A percentile compares a stretch with the other conserved stretches of the same genome.
These are phyloP conservation scores for Yamadazyma paraphyllophila DNA, from an alignment of 805 yeast species.

Conservation along the genomic window DNA sequence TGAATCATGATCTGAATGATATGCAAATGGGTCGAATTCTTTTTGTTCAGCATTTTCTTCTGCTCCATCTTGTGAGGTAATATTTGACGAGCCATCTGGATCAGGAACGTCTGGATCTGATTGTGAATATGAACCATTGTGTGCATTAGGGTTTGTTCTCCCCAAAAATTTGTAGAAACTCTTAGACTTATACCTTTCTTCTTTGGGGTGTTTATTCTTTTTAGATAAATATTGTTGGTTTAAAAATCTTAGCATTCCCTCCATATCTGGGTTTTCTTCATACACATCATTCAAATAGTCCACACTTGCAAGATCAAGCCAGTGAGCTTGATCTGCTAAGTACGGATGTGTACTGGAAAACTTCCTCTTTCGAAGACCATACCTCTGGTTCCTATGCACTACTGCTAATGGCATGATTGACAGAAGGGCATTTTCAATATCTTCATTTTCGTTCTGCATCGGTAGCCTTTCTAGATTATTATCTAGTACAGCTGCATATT, in stretches of 20 bases:
- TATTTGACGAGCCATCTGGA: background rate
- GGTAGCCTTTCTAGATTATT: background rate
- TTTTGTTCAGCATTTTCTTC: background rate
- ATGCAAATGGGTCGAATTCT: background rate
- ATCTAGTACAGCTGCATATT: background rate
- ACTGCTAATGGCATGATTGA: slow-evolving; percentile 10
- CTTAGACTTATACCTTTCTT: slow-evolving; percentile 37
- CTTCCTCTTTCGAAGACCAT: slow-evolving; percentile 31
- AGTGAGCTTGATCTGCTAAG: slow-evolving; percentile 44
- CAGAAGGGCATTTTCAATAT: slow-evolving; percentile 11
- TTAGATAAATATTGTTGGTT: slow-evolving; percentile 32
- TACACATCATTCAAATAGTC: slow-evolving; percentile 39
- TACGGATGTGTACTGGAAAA: slow-evolving; percentile 46
- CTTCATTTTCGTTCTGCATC: slow-evolving; percentile 4
- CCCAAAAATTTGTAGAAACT: slow-evolving; percentile 40
- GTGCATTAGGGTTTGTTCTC: slow-evolving; percentile 5
- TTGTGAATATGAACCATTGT: slow-evolving; percentile 7
- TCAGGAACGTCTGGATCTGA: slow-evolving; percentile 5
- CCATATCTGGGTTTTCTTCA: slow-evolving; percentile 32
- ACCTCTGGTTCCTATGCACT: slow-evolving; percentile 3
- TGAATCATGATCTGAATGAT: slow-evolving; percentile 5
- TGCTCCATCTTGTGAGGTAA: no score
- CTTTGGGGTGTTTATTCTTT: slow-evolving; percentile 34
- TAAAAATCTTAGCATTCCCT: slow-evolving; percentile 31
- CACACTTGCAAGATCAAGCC: slow-evolving; percentile 36